These are phyloP conservation scores for Fimicolochytrium jonesii DNA, from an alignment of 192 early-diverging fungal species.

Conservation along the genomic window DNA sequence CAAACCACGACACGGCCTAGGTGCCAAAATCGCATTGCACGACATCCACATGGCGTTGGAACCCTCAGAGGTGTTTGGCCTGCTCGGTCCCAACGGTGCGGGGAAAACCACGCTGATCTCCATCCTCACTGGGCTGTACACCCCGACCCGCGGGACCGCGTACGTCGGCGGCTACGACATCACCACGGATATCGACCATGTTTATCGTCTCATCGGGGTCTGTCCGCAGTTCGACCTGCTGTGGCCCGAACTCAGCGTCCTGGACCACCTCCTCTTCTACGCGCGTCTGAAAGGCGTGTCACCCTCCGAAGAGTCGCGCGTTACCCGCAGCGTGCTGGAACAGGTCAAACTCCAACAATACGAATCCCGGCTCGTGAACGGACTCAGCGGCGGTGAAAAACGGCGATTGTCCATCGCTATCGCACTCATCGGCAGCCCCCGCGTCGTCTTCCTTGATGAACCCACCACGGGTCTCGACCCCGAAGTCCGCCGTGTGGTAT, in stretches of 20 bases:
- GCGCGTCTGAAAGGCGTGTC: constrained; percentile 69
- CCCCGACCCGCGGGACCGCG: constrained; percentile 55
- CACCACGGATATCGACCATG: constrained; percentile 45
- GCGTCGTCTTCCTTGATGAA: constrained; percentile 76
- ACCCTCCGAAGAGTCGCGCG: constrained; percentile 47
- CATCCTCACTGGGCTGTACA: constrained; percentile 70
- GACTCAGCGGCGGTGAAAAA: constrained; percentile 72
- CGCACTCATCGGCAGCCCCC: constrained; percentile 49
- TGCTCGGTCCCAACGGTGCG: constrained; percentile 65
- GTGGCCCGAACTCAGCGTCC: constrained; percentile 70
- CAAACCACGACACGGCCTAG: constrained; percentile 25
- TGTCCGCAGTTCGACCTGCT: constrained; percentile 75
- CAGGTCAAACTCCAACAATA: constrained; percentile 55
- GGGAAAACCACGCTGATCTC: constrained; percentile 75
- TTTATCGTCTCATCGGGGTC: constrained; percentile 65
- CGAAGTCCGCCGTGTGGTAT: constrained; percentile 68
- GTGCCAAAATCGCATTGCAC: constrained; percentile 59
- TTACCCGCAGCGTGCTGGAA: constrained; percentile 37
- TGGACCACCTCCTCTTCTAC: constrained; percentile 70
- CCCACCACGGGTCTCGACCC: constrained; percentile 76
- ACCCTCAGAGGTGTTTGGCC: constrained; percentile 43
- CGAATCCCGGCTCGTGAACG: constrained; percentile 52
- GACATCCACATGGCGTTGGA: constrained; percentile 64
- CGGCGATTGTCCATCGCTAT: constrained; percentile 51
- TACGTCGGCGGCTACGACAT: constrained; percentile 57